phyloP scores from a whole-genome alignment of 345 rosid genomes.

The Corymbia maculata region DNA sequence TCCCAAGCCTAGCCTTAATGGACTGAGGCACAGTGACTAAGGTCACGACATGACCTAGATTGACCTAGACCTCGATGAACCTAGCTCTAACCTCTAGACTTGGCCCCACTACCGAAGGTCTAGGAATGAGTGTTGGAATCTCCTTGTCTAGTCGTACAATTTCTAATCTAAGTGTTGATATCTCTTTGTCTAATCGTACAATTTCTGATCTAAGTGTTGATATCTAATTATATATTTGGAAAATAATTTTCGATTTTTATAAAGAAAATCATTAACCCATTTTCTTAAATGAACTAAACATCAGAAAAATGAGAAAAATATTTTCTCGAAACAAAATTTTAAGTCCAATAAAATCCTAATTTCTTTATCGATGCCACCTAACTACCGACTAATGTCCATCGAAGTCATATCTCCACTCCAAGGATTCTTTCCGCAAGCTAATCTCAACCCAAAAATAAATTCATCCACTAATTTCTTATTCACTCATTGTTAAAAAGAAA shows the following conservation, averaged over 20 bases:
- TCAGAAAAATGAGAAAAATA: background rate
- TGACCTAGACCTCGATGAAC: rapidly evolving
- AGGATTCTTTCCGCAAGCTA: background rate
- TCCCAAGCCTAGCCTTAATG: background rate
- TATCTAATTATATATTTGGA: background rate
- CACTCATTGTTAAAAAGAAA: background rate
- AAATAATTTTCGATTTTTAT: too few species aligned
- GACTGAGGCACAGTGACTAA: too few species aligned
- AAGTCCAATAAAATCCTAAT: background rate
- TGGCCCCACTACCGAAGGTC: background rate
- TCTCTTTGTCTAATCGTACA: too few species aligned
- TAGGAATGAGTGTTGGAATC: background rate
- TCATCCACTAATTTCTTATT: background rate
- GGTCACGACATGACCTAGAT: background rate
- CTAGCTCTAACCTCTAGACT: background rate
- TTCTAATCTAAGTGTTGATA: too few species aligned
- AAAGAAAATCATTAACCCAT: too few species aligned
- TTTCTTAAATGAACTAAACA: too few species aligned
- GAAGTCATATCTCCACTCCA: background rate
- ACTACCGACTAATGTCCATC: background rate
- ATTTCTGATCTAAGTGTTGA: too few species aligned
- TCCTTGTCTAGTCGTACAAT: too few species aligned
- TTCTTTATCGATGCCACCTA: background rate
- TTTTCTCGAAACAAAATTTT: background rate
- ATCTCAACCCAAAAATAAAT: background rate